Percentiles rank a stretch among this genome's conserved stretches.
Conservation (phyloP, 202 grass and related monocot species). For the Musa balbisiana region DNA sequence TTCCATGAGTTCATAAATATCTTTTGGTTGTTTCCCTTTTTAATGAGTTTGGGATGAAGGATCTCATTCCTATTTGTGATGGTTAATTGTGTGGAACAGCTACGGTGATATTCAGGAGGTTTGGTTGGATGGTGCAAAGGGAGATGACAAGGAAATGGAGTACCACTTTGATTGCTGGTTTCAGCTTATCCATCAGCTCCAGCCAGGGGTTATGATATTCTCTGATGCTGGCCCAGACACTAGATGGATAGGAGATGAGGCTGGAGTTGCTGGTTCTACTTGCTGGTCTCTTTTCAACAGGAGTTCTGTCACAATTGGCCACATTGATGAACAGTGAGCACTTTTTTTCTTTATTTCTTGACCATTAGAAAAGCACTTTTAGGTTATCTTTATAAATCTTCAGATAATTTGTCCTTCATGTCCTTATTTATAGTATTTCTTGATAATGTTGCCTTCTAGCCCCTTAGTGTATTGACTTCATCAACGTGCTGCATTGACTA, state of each 20-base stretch:
- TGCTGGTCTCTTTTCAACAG: slow-evolving; percentile 83
- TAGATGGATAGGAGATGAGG: slow-evolving; percentile 87
- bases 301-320: slow-evolving; percentile 61
- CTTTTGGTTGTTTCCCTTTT: background rate
- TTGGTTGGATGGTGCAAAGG: slow-evolving; percentile 90
- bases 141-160: slow-evolving; percentile 50
- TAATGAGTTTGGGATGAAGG: background rate
- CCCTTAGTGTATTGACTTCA: no score
- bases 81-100: slow-evolving; percentile 28
- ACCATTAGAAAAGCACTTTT: background rate
- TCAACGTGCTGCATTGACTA: no score
- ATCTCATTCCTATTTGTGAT: background rate
- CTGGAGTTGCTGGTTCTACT: slow-evolving; percentile 50
- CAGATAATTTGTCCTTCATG: no score
- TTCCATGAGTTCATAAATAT: background rate
- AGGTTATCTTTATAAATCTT: no score
- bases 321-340: slow-evolving; percentile 47
- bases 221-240: slow-evolving; percentile 82
- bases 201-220: slow-evolving; percentile 61
- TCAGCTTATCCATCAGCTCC: slow-evolving; percentile 85
- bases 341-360: slow-evolving; percentile 11
- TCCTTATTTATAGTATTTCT: no score
- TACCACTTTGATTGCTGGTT: slow-evolving; percentile 86
- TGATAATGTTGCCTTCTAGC: no score
- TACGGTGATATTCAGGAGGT: slow-evolving; percentile 86